Base-by-base conservation (phyloP, 2,329 filamentous ascomycete species). In the Exutisphaerella laricina region DNA sequence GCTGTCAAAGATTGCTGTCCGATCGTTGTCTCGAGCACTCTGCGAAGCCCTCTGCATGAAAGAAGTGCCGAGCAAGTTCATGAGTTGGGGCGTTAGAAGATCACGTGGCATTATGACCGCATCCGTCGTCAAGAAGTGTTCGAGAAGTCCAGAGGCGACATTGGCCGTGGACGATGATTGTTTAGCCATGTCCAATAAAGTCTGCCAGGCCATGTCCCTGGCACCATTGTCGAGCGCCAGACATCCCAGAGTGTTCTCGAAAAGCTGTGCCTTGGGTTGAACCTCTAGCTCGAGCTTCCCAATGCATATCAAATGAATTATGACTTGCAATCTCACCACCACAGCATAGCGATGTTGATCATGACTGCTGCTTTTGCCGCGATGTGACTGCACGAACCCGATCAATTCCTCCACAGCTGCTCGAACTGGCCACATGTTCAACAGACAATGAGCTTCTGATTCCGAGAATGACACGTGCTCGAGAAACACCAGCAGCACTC, bases 251-350 rank as follows among this genome's bases (percentile, higher is more conserved):
- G 51, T 45, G 30, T 41, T 46, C 2, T 39, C 26, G 39, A 50
- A 56, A 13, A 57, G 26, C 7, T 43, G 20, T 26, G 45, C 21
- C 30, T 26, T 26, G 23, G 40, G 33, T 6, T 41, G 29, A 3
- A 37, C 44, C 8, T 48, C 48, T 16, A 43, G 33, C 30, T 39
- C 30, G 3, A 40, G 25, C 6, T 21, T 21, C 5, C 23, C 39
- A 10, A 50, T 26, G n/a, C 45, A 38, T 26, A 55, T 39, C 18
- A 58, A 41, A 12, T 72, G 70, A 29, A 74, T 70, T 14, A 85
- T 71, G 54, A 86, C 84, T 1, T 80, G 73, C 26, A 85, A 72
- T 23, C 54, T 40, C 2, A 33, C n/a, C 5, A 32, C 38, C 2
- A 51, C 25, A 10, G 39, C 30, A 17, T 45, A 8, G 22, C 23